phyloP scores from a whole-genome alignment of 495 filamentous ascomycete genomes.

The Bathelium albidoporum region DNA sequence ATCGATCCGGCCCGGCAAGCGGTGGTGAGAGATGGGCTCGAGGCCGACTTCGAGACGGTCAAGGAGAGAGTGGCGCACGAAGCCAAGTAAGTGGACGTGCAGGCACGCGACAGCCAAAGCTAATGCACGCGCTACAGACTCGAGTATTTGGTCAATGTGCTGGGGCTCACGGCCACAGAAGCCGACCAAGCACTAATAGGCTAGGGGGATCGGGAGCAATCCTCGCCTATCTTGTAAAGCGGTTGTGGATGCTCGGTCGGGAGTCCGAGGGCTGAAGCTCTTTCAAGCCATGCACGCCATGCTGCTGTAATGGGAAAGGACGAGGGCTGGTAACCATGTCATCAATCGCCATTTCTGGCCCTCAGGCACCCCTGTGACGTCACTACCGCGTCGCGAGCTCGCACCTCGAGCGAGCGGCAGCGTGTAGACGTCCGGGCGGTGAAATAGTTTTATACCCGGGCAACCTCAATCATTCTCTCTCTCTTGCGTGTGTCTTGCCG shows the following conservation, averaged over 20 bases:
- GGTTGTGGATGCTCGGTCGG: neutral
- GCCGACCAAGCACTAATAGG: constrained; percentile 11
- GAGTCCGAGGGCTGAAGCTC: neutral
- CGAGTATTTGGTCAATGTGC: constrained; percentile 30
- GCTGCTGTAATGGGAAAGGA: neutral
- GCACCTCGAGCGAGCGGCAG: neutral
- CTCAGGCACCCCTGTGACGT: neutral
- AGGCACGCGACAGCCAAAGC: neutral
- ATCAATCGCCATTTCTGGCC: neutral
- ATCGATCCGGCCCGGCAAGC: constrained; percentile 57
- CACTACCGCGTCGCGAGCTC: neutral
- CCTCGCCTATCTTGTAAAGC: constrained; percentile 4
- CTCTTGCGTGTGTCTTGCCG: neutral
- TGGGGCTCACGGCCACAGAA: constrained; percentile 23
- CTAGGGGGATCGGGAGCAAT: neutral
- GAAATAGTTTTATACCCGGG: neutral
- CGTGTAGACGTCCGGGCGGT: neutral
- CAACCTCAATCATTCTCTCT: neutral
- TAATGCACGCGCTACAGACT: constrained; percentile 15
- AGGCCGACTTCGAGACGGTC: constrained; percentile 59
- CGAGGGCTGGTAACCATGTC: neutral
- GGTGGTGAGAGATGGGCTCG: constrained; percentile 56
- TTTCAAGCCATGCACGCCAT: neutral
- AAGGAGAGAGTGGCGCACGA: constrained; percentile 52
- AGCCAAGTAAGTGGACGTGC: constrained; percentile 41